Conservation (phyloP, 2,329 filamentous ascomycete genomes). For the Periconia digitata region DNA sequence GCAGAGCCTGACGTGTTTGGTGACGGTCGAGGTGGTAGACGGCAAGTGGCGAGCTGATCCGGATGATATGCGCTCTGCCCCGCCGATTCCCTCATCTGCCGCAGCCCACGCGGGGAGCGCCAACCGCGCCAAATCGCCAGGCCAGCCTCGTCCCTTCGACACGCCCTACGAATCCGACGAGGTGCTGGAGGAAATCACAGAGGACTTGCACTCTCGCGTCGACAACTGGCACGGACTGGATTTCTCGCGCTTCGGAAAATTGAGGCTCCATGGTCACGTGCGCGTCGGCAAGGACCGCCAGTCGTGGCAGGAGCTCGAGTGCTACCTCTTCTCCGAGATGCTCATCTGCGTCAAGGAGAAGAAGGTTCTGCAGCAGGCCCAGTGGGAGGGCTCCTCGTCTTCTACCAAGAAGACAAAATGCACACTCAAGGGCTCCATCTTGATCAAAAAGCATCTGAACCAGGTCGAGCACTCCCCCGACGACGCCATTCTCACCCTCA, state of each 20-base stretch:
- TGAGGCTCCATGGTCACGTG: conserved; percentile 85
- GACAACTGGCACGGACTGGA: conserved; percentile 99
- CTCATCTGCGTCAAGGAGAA: conserved; percentile 99
- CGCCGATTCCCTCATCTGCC: conserved; percentile 52
- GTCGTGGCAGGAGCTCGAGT: conserved; percentile 97
- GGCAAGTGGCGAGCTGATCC: conserved; percentile 86
- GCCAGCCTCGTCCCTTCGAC: conserved; percentile 49
- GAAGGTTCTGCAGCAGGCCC: conserved; percentile 63
- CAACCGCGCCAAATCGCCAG: conserved; percentile 60
- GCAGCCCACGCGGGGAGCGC: conserved; percentile 50
- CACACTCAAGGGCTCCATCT: conserved; percentile 93
- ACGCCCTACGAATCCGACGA: conserved; percentile 73
- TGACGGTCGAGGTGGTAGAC: conserved; percentile 92
- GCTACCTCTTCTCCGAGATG: conserved; percentile 97
- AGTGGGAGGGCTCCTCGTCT: conserved; percentile 64
- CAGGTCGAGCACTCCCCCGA: conserved; percentile 75
- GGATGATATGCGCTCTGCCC: conserved; percentile 68
- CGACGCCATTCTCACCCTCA: conserved; percentile 83
- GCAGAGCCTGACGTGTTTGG: conserved; percentile 88
- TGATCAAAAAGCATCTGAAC: conserved; percentile 97
- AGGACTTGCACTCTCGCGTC: conserved; percentile 81
- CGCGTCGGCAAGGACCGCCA: conserved; percentile 94
- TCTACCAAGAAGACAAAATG: conserved; percentile 69
- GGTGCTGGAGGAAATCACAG: conserved; percentile 79
- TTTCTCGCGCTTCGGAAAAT: conserved; percentile 88